These are phyloP conservation scores for Chlamydomonas reinhardtii DNA, from an alignment of 163 green algal species.

Conservation along the genomic window DNA sequence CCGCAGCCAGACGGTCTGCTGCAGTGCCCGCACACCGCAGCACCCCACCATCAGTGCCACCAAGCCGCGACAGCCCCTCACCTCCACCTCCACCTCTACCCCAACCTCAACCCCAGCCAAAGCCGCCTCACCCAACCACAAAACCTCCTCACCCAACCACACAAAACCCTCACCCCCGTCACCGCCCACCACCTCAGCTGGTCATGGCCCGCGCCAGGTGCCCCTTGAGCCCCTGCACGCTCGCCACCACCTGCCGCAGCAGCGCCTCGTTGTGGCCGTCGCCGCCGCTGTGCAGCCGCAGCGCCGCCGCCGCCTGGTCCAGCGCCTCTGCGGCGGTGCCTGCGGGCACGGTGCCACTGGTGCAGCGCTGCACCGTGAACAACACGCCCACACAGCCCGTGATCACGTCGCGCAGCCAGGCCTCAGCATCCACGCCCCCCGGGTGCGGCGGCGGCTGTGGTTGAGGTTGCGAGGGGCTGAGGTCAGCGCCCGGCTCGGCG, in stretches of 20 bases:
- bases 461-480: not conserved
- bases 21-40: too few species aligned
- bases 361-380: slow-evolving; percentile 39
- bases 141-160: too few species aligned
- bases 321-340: slow-evolving; percentile 24
- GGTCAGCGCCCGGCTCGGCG: too few species aligned
- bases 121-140: not conserved
- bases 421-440: slow-evolving; percentile 13
- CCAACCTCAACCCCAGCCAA: not conserved
- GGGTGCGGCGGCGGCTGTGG: not conserved
- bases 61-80: too few species aligned
- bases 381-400: slow-evolving; percentile 35
- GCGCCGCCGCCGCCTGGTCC: slow-evolving; percentile 15
- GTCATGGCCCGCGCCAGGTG: slow-evolving; percentile 19
- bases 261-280: slow-evolving; percentile 19
- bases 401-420: slow-evolving; percentile 41
- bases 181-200: not conserved
- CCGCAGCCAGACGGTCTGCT: too few species aligned
- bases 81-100: too few species aligned
- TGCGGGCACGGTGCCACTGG: slow-evolving; percentile 3
- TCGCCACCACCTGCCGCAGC: slow-evolving; percentile 17
- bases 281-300: slow-evolving; percentile 3
- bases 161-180: not conserved
- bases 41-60: too few species aligned
- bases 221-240: slow-evolving; percentile 32